Conservation (phyloP, 2,329 filamentous ascomycete genomes). For the Penicillium sp. region DNA sequence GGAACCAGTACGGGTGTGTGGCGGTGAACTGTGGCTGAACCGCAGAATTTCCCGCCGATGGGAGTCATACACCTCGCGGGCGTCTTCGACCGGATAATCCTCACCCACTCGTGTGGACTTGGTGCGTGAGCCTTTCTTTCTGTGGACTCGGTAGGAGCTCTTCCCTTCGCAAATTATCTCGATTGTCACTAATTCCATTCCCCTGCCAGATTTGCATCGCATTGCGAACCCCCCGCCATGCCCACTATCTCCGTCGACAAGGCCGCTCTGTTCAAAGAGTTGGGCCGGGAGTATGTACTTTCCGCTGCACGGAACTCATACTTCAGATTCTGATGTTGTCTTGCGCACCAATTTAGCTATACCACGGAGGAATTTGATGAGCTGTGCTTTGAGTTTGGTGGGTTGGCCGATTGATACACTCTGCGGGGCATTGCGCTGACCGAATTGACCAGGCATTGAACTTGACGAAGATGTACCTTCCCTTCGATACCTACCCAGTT, state of each 20-base stretch:
- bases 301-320: too few relatives aligned
- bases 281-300: conserved; percentile 74
- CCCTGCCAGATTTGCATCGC: conserved; percentile 22
- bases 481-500: neutral
- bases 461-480: conserved; percentile 77
- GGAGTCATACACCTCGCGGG: too few relatives aligned
- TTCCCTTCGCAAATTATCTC: neutral
- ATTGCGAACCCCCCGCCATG: conserved; percentile 58
- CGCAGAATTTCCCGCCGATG: conserved; percentile 24
- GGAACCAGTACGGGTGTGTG: conserved; percentile 29
- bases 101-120: conserved; percentile 10
- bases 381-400: conserved; percentile 94
- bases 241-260: conserved; percentile 97
- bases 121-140: conserved; percentile 2
- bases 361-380: conserved; percentile 95
- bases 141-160: conserved; percentile 5
- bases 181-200: too few relatives aligned
- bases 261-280: conserved; percentile 87
- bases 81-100: too few relatives aligned
- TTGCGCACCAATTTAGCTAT: conserved; percentile 55
- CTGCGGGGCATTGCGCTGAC: conserved; percentile 34
- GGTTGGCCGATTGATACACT: conserved; percentile 21
- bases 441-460: conserved; percentile 64
- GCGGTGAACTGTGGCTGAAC: conserved; percentile 34
- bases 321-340: neutral